These are phyloP conservation scores for Apodospora peruviana DNA, from an alignment of 495 filamentous ascomycete species.

Conservation along the genomic window DNA sequence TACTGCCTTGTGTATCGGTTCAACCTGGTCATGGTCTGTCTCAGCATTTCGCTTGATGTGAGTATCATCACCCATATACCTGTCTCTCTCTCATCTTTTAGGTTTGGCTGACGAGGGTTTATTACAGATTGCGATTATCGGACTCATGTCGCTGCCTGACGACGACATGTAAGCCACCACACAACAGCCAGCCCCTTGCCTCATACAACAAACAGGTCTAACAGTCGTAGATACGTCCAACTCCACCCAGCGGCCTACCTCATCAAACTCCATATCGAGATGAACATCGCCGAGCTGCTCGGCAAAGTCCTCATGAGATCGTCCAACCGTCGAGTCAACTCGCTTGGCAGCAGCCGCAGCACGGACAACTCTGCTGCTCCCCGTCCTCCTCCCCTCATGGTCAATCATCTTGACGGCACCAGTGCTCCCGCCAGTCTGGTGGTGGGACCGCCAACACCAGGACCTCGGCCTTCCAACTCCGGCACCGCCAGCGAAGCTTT, in stretches of 20 bases:
- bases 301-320: constrained; percentile 25
- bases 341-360: too few relatives aligned
- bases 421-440: too few relatives aligned
- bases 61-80: constrained; percentile 1
- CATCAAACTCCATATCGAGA: constrained; percentile 48
- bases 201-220: neutral
- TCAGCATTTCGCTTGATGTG: constrained; percentile 47
- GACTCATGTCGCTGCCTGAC: constrained; percentile 24
- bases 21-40: constrained; percentile 44
- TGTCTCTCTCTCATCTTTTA: neutral
- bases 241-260: constrained; percentile 47
- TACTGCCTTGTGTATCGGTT: constrained; percentile 44
- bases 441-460: too few relatives aligned
- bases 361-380: too few relatives aligned
- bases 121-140: constrained; percentile 19
- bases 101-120: too few relatives aligned
- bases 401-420: too few relatives aligned
- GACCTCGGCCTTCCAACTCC: neutral
- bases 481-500: neutral
- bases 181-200: neutral
- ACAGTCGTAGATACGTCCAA: constrained; percentile 38
- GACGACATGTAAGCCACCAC: constrained; percentile 17
- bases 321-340: neutral
- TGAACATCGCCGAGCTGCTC: constrained; percentile 49
- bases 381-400: too few relatives aligned